A percentile compares a stretch with the other conserved stretches of the same genome.
phyloP scores from a whole-genome alignment of 1,284 basidiomycete species.

The Meira nashicola region DNA sequence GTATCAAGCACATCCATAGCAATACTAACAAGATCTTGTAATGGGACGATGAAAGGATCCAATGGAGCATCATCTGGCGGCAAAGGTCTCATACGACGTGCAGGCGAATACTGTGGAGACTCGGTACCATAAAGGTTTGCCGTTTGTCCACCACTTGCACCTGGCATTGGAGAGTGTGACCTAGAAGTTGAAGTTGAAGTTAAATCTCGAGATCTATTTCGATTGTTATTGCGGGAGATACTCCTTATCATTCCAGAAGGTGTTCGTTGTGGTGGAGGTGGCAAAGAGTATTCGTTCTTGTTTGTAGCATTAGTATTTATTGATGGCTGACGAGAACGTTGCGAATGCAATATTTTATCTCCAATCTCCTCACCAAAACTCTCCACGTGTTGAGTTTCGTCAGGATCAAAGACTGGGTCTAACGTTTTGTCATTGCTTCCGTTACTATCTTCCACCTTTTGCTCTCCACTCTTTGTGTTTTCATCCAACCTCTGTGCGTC shows the following conservation, averaged over 20 bases:
- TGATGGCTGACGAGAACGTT: no score
- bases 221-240: constrained; percentile 3
- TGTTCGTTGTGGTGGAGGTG: constrained; percentile 18
- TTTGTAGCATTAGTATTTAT: not conserved
- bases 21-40: constrained; percentile 87
- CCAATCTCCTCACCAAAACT: no score
- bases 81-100: constrained; percentile 29
- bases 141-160: constrained; percentile 9
- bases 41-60: constrained; percentile 62
- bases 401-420: no score
- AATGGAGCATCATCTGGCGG: constrained; percentile 26
- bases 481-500: no score
- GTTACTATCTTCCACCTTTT: no score
- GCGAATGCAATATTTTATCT: no score
- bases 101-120: constrained; percentile 39
- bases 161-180: constrained; percentile 84
- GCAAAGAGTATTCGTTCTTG: constrained; percentile 14
- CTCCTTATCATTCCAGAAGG: constrained; percentile 8
- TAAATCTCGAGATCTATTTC: constrained; percentile 13
- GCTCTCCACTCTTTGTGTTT: no score
- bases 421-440: no score
- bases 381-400: no score
- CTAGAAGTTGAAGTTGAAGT: constrained; percentile 94
- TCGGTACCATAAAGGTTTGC: constrained; percentile 24
- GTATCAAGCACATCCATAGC: constrained; percentile 93